A percentile compares a stretch with the other conserved stretches of the same genome.
phyloP scores from a whole-genome alignment of 2,329 filamentous ascomycete genomes.

The Cytospora leucostoma region DNA sequence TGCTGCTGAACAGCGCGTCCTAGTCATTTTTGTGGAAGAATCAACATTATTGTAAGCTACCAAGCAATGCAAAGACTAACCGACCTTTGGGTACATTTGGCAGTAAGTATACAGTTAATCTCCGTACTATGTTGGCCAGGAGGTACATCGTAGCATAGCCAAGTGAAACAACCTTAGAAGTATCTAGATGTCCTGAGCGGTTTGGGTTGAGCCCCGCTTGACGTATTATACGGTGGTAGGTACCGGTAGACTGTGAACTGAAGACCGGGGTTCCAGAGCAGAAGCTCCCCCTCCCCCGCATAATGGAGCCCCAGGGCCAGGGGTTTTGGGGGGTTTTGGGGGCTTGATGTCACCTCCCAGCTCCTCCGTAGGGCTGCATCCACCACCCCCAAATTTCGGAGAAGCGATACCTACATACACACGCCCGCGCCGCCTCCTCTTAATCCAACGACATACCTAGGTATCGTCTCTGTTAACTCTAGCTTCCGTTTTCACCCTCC shows the following conservation, averaged over 20 bases:
- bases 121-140: no score
- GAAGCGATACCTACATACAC: no score
- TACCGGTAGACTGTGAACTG: neutral
- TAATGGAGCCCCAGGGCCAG: neutral
- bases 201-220: neutral
- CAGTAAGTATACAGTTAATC: no score
- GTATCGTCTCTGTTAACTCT: neutral
- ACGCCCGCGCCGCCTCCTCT: neutral
- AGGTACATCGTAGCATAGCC: no score
- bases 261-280: neutral
- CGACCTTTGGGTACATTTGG: neutral
- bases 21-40: slow-evolving; percentile 12
- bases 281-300: neutral
- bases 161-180: no score
- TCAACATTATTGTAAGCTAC: slow-evolving; percentile 8
- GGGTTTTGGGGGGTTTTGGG: neutral
- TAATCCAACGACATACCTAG: neutral
- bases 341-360: neutral
- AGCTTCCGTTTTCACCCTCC: no score
- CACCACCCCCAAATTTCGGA: slow-evolving; percentile 8
- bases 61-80: neutral
- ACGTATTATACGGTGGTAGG: neutral
- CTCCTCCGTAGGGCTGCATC: slow-evolving; percentile 12
- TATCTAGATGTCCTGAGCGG: no score
- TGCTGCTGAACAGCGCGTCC: slow-evolving; percentile 24